Base-by-base conservation (phyloP, 106 monocot genomes). In the Xerophyta viscosa region DNA sequence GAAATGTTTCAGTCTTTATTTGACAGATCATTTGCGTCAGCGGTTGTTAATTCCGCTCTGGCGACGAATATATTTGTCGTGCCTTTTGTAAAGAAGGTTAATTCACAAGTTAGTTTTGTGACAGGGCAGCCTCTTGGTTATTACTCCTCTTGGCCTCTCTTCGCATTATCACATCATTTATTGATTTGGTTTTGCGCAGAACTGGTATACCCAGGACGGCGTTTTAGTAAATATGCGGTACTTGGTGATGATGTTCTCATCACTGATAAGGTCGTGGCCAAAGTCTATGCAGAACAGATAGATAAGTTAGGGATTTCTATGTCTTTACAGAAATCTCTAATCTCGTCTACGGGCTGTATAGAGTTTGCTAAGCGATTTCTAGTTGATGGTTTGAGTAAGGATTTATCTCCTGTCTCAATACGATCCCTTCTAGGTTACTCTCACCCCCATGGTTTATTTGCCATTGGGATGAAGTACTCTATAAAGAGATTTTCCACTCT, bases 241-340 rank as follows among this genome's bases (percentile, higher is more conserved):
- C 48, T 48, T 3, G 20, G 48, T 48, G 48, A 48, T 12, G 48
- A 48, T 48, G 12, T 48, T 21, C 22, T 48, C 48, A 48, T 48
- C 20, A 17, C 14, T 5, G 48, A 48, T 12, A 2, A 6, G 4
- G 6, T 19, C 3, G 48, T 48, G 2, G 48, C 48, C 24, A 12
- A 48, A 6, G 43, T 2, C 12, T 33, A 33, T 10, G 5, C 33
- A 43, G 13, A 43, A 15, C 18, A 13, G 3, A 10, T 43, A 3
- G 15, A 17, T 3, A 10, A 33, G 10, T 43, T 43, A 17, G 43
- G 43, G 12, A 3, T 43, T 4, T 6, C 43, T 8, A 12, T 43
- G 3, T 43, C 43, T 8, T 15, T 13, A 3, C 6, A 43, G 3
- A 43, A 43, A 13, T 12, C 43, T 2, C 7, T 43, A 6, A 17